Conservation (phyloP, 345 rosid species). For the Nephelium lappaceum region DNA sequence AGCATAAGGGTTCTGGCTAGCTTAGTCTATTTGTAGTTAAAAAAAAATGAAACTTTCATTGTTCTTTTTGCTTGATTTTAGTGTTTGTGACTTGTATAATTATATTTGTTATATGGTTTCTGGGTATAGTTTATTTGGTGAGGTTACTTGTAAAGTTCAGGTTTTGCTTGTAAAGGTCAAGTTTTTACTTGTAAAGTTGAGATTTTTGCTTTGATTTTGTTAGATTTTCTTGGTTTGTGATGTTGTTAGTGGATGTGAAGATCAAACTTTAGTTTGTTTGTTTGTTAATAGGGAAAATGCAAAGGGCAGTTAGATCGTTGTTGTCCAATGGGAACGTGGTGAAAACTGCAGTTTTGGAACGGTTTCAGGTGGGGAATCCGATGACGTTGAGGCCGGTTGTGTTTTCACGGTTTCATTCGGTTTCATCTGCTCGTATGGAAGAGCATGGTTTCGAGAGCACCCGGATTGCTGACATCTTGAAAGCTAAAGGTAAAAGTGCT, state of each 20-base stretch:
- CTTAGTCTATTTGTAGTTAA: background rate
- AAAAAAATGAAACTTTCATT: background rate
- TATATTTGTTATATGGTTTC: background rate
- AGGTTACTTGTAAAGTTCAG: background rate
- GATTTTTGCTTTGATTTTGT: background rate
- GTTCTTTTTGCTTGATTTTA: background rate
- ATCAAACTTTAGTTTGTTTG: background rate
- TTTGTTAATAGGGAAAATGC: constrained; percentile 47
- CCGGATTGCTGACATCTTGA: constrained; percentile 75
- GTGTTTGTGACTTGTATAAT: background rate
- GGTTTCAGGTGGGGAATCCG: constrained; percentile 63
- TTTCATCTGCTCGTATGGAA: constrained; percentile 71
- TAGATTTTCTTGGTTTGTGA: background rate
- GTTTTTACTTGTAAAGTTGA: background rate
- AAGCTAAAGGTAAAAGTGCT: constrained; percentile 78
- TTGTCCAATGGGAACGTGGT: constrained; percentile 55
- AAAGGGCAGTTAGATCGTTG: constrained; percentile 49
- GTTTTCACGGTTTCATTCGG: constrained; percentile 57
- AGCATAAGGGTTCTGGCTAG: background rate
- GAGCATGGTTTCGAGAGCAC: constrained; percentile 97
- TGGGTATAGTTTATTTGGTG: background rate
- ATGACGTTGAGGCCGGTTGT: constrained; percentile 42
- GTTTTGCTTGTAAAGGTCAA: background rate
- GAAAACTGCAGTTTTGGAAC: constrained; percentile 57
- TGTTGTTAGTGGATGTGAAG: background rate